Conservation (phyloP, 805 yeast species). For the Geotrichum ghanense region DNA sequence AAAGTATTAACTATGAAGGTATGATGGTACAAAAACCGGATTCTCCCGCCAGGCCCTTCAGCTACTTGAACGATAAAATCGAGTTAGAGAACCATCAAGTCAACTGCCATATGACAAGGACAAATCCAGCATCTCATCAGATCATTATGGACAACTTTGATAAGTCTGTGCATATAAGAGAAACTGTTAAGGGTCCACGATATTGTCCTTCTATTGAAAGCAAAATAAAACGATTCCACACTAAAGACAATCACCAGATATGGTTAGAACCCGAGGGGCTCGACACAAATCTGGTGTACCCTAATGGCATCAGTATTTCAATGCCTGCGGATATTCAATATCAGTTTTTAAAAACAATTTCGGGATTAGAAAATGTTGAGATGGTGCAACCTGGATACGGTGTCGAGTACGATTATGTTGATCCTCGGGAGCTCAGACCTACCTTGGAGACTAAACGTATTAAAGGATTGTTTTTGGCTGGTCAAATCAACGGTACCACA, state of each 20-base stretch:
- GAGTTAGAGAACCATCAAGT: slow-evolving; percentile 46
- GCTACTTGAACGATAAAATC: slow-evolving; percentile 64
- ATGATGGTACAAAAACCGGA: slow-evolving; percentile 72
- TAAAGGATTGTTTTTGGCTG: slow-evolving; percentile 76
- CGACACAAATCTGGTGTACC: slow-evolving; percentile 78
- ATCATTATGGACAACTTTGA: slow-evolving; percentile 59
- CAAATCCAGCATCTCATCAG: slow-evolving; percentile 66
- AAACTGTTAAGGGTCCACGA: slow-evolving; percentile 91
- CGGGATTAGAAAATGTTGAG: slow-evolving; percentile 79
- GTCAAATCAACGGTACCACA: slow-evolving; percentile 97
- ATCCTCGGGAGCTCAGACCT: slow-evolving; percentile 72
- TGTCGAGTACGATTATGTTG: slow-evolving; percentile 95
- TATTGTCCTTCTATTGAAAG: slow-evolving; percentile 96
- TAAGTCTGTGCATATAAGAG: slow-evolving; percentile 80
- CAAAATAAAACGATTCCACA: slow-evolving; percentile 69
- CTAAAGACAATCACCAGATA: slow-evolving; percentile 63
- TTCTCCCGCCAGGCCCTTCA: slow-evolving; percentile 79
- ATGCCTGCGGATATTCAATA: slow-evolving; percentile 92
- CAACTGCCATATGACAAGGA: slow-evolving; percentile 64
- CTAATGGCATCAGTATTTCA: slow-evolving; percentile 92
- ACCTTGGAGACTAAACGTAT: slow-evolving; percentile 77
- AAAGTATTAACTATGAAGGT: slow-evolving; percentile 56
- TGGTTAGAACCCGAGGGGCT: slow-evolving; percentile 98
- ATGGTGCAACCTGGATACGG: slow-evolving; percentile 97
- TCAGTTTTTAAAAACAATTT: slow-evolving; percentile 59